Percentiles rank a stretch among this genome's conserved stretches.
phyloP scores from a whole-genome alignment of 495 filamentous ascomycete genomes.

The Penicillium parvum region DNA sequence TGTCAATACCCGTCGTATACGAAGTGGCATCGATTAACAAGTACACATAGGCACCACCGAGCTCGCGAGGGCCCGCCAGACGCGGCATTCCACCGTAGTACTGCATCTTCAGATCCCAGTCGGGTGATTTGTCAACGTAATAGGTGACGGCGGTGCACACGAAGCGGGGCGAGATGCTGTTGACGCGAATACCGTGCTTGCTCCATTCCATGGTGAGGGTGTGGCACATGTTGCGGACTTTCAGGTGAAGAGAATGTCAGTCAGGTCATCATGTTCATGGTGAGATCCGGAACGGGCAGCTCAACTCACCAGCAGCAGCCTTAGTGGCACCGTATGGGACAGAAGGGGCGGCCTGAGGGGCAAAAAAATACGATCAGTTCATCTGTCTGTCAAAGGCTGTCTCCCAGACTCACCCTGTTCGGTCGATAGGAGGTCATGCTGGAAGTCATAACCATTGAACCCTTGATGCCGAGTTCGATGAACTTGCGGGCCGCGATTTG shows the following conservation, averaged over 20 bases:
- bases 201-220: constrained; percentile 48
- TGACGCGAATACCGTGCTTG: constrained; percentile 43
- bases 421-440: constrained; percentile 43
- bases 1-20: constrained; percentile 36
- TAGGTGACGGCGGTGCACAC: constrained; percentile 39
- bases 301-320: constrained; percentile 24
- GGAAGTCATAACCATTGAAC: constrained; percentile 40
- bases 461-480: constrained; percentile 38
- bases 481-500: constrained; percentile 35
- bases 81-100: constrained; percentile 45
- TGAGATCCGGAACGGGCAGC: background rate
- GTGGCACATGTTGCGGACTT: constrained; percentile 32
- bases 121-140: constrained; percentile 35
- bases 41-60: constrained; percentile 42
- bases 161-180: constrained; percentile 36
- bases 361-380: background rate
- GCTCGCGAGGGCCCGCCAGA: constrained; percentile 34
- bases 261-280: background rate
- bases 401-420: constrained; percentile 22
- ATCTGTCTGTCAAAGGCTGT: background rate
- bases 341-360: constrained; percentile 24
- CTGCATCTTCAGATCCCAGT: constrained; percentile 41
- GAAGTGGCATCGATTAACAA: constrained; percentile 30
- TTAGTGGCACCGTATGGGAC: constrained; percentile 31
- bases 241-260: background rate